Conservation (phyloP, 2,329 filamentous ascomycete species). For the Thelonectria blattea region DNA sequence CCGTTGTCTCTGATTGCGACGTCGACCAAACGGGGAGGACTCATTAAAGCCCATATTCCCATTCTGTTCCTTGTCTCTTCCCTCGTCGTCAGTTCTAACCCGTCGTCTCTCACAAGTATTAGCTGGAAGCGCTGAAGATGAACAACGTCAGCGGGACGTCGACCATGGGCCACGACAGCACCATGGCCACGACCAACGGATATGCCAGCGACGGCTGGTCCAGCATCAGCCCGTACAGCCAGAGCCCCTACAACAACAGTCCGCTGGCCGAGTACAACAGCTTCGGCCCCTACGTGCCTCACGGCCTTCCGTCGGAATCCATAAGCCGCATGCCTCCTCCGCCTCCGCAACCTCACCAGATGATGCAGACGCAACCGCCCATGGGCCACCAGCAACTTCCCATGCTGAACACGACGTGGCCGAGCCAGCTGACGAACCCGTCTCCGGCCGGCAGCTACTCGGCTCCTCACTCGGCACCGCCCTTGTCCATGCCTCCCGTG, state of each 20-base stretch:
- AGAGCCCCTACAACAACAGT: conserved; percentile 57
- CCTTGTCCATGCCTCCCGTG: conserved; percentile 63
- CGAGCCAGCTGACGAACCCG: conserved; percentile 80
- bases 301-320: conserved; percentile 58
- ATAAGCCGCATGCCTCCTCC: conserved; percentile 63
- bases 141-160: conserved; percentile 43
- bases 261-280: conserved; percentile 71
- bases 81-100: background rate
- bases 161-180: conserved; percentile 40
- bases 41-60: background rate
- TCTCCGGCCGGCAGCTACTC: conserved; percentile 59
- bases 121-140: conserved; percentile 38
- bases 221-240: conserved; percentile 67
- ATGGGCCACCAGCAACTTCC: conserved; percentile 67
- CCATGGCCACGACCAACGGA: conserved; percentile 41
- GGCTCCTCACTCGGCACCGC: conserved; percentile 64
- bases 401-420: conserved; percentile 78
- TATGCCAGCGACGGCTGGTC: conserved; percentile 58
- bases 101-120: conserved; percentile 17
- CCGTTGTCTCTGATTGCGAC: conserved; percentile 7
- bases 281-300: conserved; percentile 61
- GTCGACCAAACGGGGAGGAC: background rate
- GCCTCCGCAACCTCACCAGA: conserved; percentile 47
- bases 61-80: background rate
- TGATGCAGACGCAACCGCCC: conserved; percentile 44